A percentile compares a stretch with the other conserved stretches of the same genome.
phyloP scores from a whole-genome alignment of 257 asterid genomes.

The Lithospermum erythrorhizon region DNA sequence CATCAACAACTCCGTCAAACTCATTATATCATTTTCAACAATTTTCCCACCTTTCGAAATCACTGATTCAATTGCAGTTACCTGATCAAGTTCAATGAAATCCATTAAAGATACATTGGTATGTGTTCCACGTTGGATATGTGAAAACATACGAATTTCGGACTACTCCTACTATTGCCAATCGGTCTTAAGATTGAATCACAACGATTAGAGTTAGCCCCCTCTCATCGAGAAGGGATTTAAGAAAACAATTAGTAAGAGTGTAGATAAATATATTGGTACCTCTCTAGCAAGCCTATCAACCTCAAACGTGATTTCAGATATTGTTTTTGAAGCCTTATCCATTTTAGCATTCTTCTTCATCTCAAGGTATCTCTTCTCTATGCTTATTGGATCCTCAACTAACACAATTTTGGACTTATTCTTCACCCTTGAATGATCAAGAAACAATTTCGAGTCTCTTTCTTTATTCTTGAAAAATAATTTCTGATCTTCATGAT shows the following conservation, averaged over 20 bases:
- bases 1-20: slow-evolving; percentile 33
- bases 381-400: slow-evolving; percentile 43
- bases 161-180: too few species aligned
- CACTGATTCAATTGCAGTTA: slow-evolving; percentile 31
- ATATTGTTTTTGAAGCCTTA: slow-evolving; percentile 35
- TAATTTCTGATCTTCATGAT: slow-evolving; percentile 37
- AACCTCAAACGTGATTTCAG: slow-evolving; percentile 35
- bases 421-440: slow-evolving; percentile 29
- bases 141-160: too few species aligned
- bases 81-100: slow-evolving; percentile 13
- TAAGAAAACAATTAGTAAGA: background rate
- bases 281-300: slow-evolving; percentile 37
- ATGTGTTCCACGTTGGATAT: too few species aligned
- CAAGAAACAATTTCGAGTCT: slow-evolving; percentile 29
- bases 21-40: slow-evolving; percentile 24
- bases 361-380: slow-evolving; percentile 34
- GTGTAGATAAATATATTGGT: background rate
- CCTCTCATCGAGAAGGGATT: background rate
- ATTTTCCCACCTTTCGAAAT: slow-evolving; percentile 32
- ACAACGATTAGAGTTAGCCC: too few species aligned
- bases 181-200: too few species aligned
- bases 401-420: slow-evolving; percentile 32
- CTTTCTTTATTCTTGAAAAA: slow-evolving; percentile 30
- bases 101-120: background rate
- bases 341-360: slow-evolving; percentile 33